Conservation (phyloP, 1,284 basidiomycete species). For the Schizophyllum commune region DNA sequence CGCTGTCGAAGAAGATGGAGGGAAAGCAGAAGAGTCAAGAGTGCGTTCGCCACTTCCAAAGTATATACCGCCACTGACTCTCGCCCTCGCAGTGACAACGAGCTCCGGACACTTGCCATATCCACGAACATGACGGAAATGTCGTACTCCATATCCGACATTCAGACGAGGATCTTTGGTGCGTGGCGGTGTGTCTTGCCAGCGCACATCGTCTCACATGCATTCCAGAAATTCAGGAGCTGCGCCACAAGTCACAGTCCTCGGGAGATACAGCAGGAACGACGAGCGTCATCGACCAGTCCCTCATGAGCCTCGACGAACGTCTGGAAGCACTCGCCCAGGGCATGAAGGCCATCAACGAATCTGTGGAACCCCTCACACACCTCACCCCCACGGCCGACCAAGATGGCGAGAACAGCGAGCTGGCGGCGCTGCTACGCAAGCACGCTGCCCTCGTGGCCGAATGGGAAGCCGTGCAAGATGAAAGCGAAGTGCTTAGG, state of each 20-base stretch:
- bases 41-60: constrained; percentile 26
- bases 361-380: constrained; percentile 51
- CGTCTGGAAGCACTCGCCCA: constrained; percentile 66
- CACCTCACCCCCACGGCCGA: constrained; percentile 43
- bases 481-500: constrained; percentile 74
- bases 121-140: constrained; percentile 81
- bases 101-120: constrained; percentile 64
- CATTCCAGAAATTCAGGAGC: constrained; percentile 69
- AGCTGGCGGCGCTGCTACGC: constrained; percentile 45
- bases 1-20: constrained; percentile 30
- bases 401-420: constrained; percentile 31
- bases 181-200: constrained; percentile 16
- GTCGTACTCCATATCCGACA: constrained; percentile 75
- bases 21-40: constrained; percentile 52
- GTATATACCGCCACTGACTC: constrained; percentile 9
- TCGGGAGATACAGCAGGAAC: constrained; percentile 49
- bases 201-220: constrained; percentile 4
- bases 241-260: constrained; percentile 70
- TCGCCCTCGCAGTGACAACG: constrained; percentile 31
- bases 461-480: constrained; percentile 78
- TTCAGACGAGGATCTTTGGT: constrained; percentile 84
- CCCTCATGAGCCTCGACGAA: constrained; percentile 73
- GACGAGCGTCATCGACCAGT: constrained; percentile 69
- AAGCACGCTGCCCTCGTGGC: constrained; percentile 61
- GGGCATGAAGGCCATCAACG: constrained; percentile 60